Evolutionary conservation across 305 asterid species (phyloP), one percentile per base, ranked within the genome.

Genomic region (Solanum hybrid): DNA sequence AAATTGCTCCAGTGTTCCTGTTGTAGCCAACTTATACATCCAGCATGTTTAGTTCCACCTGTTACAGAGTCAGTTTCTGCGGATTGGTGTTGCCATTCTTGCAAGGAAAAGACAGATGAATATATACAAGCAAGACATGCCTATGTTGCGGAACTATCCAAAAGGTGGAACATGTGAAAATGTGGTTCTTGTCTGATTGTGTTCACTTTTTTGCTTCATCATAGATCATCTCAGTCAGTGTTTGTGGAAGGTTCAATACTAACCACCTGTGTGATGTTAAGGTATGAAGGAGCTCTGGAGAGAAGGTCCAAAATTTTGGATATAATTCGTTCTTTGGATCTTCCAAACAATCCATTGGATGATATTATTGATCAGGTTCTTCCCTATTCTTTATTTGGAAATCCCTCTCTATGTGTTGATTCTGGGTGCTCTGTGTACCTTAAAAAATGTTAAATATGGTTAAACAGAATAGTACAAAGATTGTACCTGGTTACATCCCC

Each of bases 341-440:
- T 98, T 93, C 99, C 99, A 31, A 98, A 96, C 93, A 98, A 98
- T 94, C 99, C 99, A 14, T 91, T 96, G 93, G 99, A 98, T 95
- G 99, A 95, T 93, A 96, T 98, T 92, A 94, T 96, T 87, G 99
- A 96, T 92, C 99, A 96, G 98, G 99, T 96, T 92, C 45, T 79
- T 86, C 88, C 75, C 14, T 84, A 35, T 40, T 37, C 56, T 64
- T 66, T 66, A 60, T 84, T 84, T 84, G 87, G 87, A 51, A 51
- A 84, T 82, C 40, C 73, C 45, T 56, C 87, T 84, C 37, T 17
- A 36, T 78, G 38, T 84, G 76, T 51, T 31, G 32, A 22, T 27
- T 84, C 29, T 56, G 29, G 87, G 11, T 84, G 87, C 42, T 45
- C 17, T 29, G 75, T 84, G 87, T 84, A 51, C 76, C n/a, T 35